These are phyloP conservation scores for Annulohypoxylon stygium DNA, from an alignment of 495 filamentous ascomycete species.

Conservation along the genomic window DNA sequence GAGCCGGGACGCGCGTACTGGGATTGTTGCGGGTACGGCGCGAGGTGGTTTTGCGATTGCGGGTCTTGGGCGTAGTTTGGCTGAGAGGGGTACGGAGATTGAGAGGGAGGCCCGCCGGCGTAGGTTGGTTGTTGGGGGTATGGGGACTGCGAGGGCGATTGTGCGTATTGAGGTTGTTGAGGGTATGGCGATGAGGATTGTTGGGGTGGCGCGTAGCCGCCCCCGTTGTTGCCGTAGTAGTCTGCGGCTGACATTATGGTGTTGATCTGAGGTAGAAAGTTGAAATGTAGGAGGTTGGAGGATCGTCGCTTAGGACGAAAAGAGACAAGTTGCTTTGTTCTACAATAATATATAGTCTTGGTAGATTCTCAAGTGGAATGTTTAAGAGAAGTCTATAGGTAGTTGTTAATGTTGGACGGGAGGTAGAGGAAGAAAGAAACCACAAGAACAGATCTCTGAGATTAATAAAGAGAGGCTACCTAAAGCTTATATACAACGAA, in stretches of 20 bases:
- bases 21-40: constrained; percentile 43
- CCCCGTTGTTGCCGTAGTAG: constrained; percentile 52
- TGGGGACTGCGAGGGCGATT: constrained; percentile 36
- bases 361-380: neutral
- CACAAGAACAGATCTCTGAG: neutral
- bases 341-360: neutral
- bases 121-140: constrained; percentile 43
- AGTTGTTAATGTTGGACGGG: neutral
- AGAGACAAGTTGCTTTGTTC: neutral
- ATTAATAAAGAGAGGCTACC: constrained; percentile 3
- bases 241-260: constrained; percentile 54
- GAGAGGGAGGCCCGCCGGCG: constrained; percentile 18
- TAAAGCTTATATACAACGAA: constrained; percentile 22
- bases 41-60: constrained; percentile 33
- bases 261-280: neutral
- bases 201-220: constrained; percentile 44
- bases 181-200: constrained; percentile 43
- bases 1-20: constrained; percentile 46
- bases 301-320: neutral
- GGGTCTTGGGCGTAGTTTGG: constrained; percentile 39
- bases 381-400: constrained; percentile 15
- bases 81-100: constrained; percentile 46
- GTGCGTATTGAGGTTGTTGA: constrained; percentile 48
- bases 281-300: neutral
- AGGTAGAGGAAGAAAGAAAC: constrained; percentile 1